Evolutionary conservation across 1,139 yeast species (phyloP).

Genomic region (Kurtzmaniella quercitrusa): DNA sequence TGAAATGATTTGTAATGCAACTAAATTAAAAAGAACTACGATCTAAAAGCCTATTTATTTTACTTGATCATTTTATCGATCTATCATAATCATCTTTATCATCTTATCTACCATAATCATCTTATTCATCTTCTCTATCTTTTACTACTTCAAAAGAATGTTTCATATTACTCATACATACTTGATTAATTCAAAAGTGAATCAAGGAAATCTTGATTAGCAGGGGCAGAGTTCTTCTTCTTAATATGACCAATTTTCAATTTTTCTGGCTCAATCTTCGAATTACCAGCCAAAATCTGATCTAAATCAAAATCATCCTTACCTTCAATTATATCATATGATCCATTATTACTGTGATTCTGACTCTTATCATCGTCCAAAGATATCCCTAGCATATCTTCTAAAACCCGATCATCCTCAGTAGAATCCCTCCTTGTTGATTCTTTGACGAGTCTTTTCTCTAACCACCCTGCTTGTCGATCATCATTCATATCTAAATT

Average conservation of each 20-base stretch:
- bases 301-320: conserved; percentile 3
- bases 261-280: conserved; percentile 8
- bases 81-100: too few relatives aligned
- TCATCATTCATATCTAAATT: conserved; percentile 24
- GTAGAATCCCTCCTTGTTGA: conserved; percentile 5
- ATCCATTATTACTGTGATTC: neutral
- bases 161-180: too few relatives aligned
- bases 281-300: conserved; percentile 5
- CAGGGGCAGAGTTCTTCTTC: neutral
- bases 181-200: neutral
- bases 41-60: too few relatives aligned
- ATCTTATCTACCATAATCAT: too few relatives aligned
- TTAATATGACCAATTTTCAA: too few relatives aligned
- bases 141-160: too few relatives aligned
- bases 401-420: conserved; percentile 18
- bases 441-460: conserved; percentile 17
- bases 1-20: too few relatives aligned
- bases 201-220: neutral
- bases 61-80: too few relatives aligned
- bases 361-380: neutral
- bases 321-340: too few relatives aligned
- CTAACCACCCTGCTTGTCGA: conserved; percentile 23
- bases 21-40: too few relatives aligned
- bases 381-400: conserved; percentile 11
- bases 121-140: too few relatives aligned